These are phyloP conservation scores for Coelastrella sp. DNA, from an alignment of 139 green algal species.

Conservation along the genomic window DNA sequence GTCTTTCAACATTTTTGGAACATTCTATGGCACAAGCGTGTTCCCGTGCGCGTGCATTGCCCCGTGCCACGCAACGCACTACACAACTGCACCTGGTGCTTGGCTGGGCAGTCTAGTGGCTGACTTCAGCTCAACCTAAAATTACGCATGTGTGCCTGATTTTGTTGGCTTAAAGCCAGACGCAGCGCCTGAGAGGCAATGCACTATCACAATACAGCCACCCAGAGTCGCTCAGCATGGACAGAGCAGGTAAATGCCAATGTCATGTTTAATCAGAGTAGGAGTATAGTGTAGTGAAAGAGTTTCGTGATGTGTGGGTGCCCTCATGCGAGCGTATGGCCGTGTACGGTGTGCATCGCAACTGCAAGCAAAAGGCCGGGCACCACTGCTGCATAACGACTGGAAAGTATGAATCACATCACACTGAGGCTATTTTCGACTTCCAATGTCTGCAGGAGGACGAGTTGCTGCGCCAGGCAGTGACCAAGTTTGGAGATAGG, in stretches of 20 bases:
- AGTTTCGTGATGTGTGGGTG: background rate
- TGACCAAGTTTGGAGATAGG: conserved; percentile 40
- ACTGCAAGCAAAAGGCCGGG: background rate
- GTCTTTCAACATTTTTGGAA: too few relatives aligned
- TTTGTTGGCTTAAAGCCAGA: background rate
- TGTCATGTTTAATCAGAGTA: background rate
- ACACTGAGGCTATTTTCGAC: too few relatives aligned
- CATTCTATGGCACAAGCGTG: background rate
- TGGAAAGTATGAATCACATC: background rate
- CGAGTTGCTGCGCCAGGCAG: conserved; percentile 36
- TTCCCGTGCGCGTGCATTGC: background rate
- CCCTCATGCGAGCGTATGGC: background rate
- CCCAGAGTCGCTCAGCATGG: conserved; percentile 42
- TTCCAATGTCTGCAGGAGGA: conserved; percentile 42
- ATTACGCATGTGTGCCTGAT: background rate
- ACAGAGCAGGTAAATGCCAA: conserved; percentile 43
- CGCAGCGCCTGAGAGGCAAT: conserved; percentile 15
- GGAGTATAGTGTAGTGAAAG: background rate
- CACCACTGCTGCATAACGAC: background rate
- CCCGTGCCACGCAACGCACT: background rate
- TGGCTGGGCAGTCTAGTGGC: background rate
- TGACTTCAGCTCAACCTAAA: too few relatives aligned
- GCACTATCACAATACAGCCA: conserved; percentile 33
- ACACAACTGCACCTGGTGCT: background rate
- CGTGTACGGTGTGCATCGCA: conserved; percentile 17